Evolutionary conservation across 2,329 filamentous ascomycete genomes (phyloP), one percentile per base, ranked within the genome.

Genomic region (Sporothrix sp.): DNA sequence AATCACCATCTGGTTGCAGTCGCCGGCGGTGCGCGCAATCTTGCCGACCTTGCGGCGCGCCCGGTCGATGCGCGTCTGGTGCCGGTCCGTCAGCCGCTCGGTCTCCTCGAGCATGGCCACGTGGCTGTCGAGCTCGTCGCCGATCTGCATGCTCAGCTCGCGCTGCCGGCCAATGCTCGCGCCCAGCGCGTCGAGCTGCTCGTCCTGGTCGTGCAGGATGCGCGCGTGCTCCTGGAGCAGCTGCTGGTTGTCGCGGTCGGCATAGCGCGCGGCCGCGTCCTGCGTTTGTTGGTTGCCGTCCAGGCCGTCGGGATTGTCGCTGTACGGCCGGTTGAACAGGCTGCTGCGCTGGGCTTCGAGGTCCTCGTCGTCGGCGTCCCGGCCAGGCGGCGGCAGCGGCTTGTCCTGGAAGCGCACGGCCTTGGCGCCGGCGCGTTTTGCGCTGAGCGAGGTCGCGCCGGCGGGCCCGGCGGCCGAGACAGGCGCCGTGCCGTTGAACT

Each of bases 91-190:
- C 18, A 84, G 77, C 39, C 78, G 77, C 62, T 97, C 93, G 39
- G 94, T 81, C 60, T 95, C 91, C 64, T 96, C 91, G 27, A 98
- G 73, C 73, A 98, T 74, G 59, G 84, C 76, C 33, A 94, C 85
- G 61, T 98, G 93, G 58, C 82, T 84, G 60, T 97, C 93, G 32
- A 98, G 75, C 73, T 98, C 93, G 65, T 96, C 87, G 27, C 93
- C 91, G 61, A 98, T 97, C 70, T 93, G 87, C 71, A 96, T 94
- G 63, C 85, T 90, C 55, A 98, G 74, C 70, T 97, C 87, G 45
- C 94, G 76, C 71, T 97, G 93, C 35, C 93, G 80, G 4, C 86
- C 79, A 58, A 98, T 96, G 52, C 81, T 87, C 61, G 82, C 79
- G n/a, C 90, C 87, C 4, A 98, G 72, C 9, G 78, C 75, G 65